A percentile compares a stretch with the other conserved stretches of the same genome.
These are phyloP conservation scores for Kwoniella shandongensis DNA, from an alignment of 768 basidiomycete species.

Conservation along the genomic window DNA sequence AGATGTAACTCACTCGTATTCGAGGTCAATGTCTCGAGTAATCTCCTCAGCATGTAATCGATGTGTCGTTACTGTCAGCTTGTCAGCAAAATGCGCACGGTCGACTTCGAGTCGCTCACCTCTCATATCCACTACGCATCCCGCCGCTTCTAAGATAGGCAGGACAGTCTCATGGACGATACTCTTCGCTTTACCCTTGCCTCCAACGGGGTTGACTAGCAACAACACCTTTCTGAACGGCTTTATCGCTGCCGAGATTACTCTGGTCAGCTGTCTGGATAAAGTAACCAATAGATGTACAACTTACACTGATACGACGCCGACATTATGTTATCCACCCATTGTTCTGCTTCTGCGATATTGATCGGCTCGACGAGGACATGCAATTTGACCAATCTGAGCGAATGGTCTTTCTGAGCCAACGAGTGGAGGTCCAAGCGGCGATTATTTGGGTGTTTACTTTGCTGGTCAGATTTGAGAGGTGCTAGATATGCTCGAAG, in stretches of 20 bases:
- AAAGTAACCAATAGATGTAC: not conserved
- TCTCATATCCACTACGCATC: slow-evolving; percentile 41
- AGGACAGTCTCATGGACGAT: slow-evolving; percentile 43
- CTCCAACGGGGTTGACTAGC: slow-evolving; percentile 53
- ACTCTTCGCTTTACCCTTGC: slow-evolving; percentile 48
- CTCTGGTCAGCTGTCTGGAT: not conserved
- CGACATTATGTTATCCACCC: slow-evolving; percentile 34
- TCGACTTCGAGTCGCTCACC: slow-evolving; percentile 28
- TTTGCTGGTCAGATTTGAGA: not conserved
- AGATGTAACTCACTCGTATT: slow-evolving; percentile 46
- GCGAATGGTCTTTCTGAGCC: slow-evolving; percentile 3
- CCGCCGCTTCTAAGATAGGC: slow-evolving; percentile 51
- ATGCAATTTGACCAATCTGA: slow-evolving; percentile 36
- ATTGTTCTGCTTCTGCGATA: slow-evolving; percentile 37
- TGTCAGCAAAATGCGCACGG: slow-evolving; percentile 5
- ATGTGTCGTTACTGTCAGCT: slow-evolving; percentile 47
- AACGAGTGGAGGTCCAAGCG: slow-evolving; percentile 37
- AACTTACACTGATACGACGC: slow-evolving; percentile 35
- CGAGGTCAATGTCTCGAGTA: slow-evolving; percentile 30
- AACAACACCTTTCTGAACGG: slow-evolving; percentile 42
- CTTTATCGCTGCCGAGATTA: slow-evolving; percentile 23
- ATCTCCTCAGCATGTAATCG: slow-evolving; percentile 50
- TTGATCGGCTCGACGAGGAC: slow-evolving; percentile 43
- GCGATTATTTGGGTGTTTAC: slow-evolving; percentile 16
- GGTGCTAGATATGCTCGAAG: slow-evolving; percentile 26